A percentile compares a stretch with the other conserved stretches of the same genome.
These are phyloP conservation scores for Rhododendron mucronatum DNA, from an alignment of 148 eudicot genomes.

Conservation along the genomic window DNA sequence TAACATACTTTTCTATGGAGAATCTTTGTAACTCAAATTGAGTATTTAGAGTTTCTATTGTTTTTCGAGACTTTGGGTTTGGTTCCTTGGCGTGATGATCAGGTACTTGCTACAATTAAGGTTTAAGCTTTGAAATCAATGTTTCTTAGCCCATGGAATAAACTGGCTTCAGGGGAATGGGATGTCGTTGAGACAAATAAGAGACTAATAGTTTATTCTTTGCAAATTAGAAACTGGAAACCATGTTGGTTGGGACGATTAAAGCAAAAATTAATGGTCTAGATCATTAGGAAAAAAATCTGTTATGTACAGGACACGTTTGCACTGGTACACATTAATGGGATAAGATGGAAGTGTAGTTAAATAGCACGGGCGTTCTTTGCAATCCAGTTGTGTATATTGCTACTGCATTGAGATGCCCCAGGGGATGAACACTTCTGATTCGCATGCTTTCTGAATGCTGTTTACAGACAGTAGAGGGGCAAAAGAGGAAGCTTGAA, in stretches of 20 bases:
- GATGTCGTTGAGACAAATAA: neutral
- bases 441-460: slow-evolving; percentile 3
- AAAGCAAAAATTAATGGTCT: neutral
- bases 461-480: slow-evolving; percentile 70
- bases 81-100: neutral
- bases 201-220: neutral
- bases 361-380: neutral
- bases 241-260: neutral
- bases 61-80: neutral
- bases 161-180: neutral
- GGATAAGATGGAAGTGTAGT: neutral
- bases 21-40: neutral
- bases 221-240: neutral
- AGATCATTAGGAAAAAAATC: neutral
- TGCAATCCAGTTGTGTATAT: neutral
- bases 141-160: neutral
- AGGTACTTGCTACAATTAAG: neutral
- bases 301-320: neutral
- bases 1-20: neutral
- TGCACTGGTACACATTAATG: neutral
- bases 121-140: neutral
- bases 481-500: slow-evolving; percentile 68
- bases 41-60: neutral
- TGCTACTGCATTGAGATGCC: neutral
- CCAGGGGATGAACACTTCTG: neutral